Percentiles rank a stretch among this genome's conserved stretches.
These are phyloP conservation scores for Volvox reticuliferus DNA, from an alignment of 139 green algal species.

Conservation along the genomic window DNA sequence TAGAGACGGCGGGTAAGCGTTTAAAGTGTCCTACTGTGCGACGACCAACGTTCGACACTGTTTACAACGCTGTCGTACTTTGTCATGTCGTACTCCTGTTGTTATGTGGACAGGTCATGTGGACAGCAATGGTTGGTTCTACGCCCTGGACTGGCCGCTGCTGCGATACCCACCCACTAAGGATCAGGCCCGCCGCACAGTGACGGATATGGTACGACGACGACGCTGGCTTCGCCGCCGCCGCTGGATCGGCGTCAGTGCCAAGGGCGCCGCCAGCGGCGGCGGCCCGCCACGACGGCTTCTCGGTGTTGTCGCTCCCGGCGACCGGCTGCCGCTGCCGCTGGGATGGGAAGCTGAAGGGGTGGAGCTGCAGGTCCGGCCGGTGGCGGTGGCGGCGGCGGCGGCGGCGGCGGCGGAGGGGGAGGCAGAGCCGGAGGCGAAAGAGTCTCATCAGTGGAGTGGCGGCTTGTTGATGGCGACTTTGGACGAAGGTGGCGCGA, in stretches of 20 bases:
- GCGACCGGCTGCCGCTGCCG: conserved; percentile 74
- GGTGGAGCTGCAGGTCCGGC: conserved; percentile 77
- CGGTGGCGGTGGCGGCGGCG: conserved; percentile 8
- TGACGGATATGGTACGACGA: conserved; percentile 65
- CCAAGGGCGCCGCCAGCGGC: background rate
- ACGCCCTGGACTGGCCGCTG: conserved; percentile 48
- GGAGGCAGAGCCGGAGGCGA: background rate
- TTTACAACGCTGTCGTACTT: background rate
- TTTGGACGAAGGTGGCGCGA: conserved; percentile 76
- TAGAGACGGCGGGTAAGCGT: conserved; percentile 60
- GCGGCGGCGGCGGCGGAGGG: background rate
- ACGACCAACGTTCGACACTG: background rate
- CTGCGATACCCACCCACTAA: conserved; percentile 31
- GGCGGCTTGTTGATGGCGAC: conserved; percentile 61
- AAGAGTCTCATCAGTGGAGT: conserved; percentile 73
- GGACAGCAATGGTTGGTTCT: conserved; percentile 79
- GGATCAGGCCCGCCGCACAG: conserved; percentile 14
- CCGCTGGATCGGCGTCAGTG: conserved; percentile 3
- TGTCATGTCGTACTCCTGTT: too few species aligned
- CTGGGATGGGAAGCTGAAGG: conserved; percentile 72
- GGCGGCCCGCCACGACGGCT: conserved; percentile 35
- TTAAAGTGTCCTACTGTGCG: too few species aligned
- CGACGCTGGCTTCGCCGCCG: conserved; percentile 70
- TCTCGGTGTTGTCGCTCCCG: conserved; percentile 73
- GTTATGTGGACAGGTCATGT: conserved; percentile 47